Evolutionary conservation across 345 rosid species (phyloP).

Genomic region (Dipteronia sinensis): DNA sequence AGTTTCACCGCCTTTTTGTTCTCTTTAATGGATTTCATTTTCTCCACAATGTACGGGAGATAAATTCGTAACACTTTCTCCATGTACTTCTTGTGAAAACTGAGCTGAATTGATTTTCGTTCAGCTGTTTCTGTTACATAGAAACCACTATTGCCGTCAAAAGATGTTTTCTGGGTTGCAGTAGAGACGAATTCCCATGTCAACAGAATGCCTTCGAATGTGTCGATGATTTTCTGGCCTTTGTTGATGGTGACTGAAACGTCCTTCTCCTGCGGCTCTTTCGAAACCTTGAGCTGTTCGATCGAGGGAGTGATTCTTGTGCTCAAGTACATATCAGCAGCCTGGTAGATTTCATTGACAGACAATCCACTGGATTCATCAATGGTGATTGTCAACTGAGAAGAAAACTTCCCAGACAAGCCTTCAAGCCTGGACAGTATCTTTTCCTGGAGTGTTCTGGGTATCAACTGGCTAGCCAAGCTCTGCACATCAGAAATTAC

Average conservation of each 20-base stretch:
- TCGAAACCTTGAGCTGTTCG: conserved; percentile 17
- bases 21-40: conserved; percentile 19
- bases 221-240: conserved; percentile 30
- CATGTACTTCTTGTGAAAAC: conserved; percentile 21
- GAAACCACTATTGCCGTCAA: not conserved
- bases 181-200: conserved; percentile 24
- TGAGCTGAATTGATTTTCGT: conserved; percentile 15
- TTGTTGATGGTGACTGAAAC: conserved; percentile 19
- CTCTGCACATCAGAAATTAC: not conserved
- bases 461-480: not conserved
- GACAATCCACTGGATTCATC: conserved; percentile 12
- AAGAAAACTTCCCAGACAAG: conserved; percentile 3
- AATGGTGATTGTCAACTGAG: conserved; percentile 18
- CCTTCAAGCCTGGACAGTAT: not conserved
- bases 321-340: conserved; percentile 20
- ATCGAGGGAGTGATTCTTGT: conserved; percentile 13
- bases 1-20: conserved; percentile 25
- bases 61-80: conserved; percentile 21
- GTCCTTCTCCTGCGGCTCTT: conserved; percentile 5
- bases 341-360: conserved; percentile 20
- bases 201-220: conserved; percentile 27
- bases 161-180: conserved; percentile 11
- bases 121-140: not conserved
- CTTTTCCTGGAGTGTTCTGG: not conserved
- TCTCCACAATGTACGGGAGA: conserved; percentile 24